phyloP scores from a whole-genome alignment of 225 moss, liverwort and hornwort genomes.

The Bryoerythrophyllum caledonicum region DNA sequence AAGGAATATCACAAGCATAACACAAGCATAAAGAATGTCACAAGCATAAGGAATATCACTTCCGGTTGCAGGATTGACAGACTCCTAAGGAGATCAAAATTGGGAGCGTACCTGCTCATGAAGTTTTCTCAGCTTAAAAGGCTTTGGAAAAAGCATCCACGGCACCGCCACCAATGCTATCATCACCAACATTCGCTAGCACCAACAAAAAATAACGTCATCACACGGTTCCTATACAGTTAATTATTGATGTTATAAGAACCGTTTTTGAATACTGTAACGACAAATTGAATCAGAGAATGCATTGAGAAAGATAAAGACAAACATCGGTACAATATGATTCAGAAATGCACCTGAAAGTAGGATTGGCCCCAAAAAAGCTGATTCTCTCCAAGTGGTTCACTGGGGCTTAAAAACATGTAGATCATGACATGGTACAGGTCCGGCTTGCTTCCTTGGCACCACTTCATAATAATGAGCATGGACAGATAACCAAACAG shows the following conservation, averaged over 20 bases:
- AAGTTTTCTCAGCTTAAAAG: slow-evolving; percentile 68
- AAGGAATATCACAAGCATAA: not conserved
- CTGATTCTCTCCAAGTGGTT: slow-evolving; percentile 75
- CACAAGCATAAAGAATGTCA: not conserved
- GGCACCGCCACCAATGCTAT: slow-evolving; percentile 79
- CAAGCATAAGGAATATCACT: not conserved
- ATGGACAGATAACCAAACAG: slow-evolving; percentile 93
- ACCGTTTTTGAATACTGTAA: not conserved
- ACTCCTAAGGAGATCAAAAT: not conserved
- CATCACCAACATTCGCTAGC: slow-evolving; percentile 58
- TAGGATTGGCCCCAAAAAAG: slow-evolving; percentile 72
- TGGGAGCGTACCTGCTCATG: slow-evolving; percentile 55
- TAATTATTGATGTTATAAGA: slow-evolving; percentile 17
- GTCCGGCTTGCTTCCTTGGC: slow-evolving; percentile 82
- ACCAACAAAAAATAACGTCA: slow-evolving; percentile 38
- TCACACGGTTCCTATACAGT: slow-evolving; percentile 27
- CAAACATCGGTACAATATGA: not conserved
- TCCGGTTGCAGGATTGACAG: not conserved
- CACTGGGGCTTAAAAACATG: slow-evolving; percentile 87
- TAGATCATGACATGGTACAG: slow-evolving; percentile 99
- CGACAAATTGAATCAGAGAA: not conserved
- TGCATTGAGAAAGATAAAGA: not conserved
- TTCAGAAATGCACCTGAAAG: slow-evolving; percentile 62
- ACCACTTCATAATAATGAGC: slow-evolving; percentile 90
- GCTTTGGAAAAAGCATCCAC: slow-evolving; percentile 98